phyloP scores from a whole-genome alignment of 1,284 basidiomycete genomes.

The Mycosarcoma maydis region DNA sequence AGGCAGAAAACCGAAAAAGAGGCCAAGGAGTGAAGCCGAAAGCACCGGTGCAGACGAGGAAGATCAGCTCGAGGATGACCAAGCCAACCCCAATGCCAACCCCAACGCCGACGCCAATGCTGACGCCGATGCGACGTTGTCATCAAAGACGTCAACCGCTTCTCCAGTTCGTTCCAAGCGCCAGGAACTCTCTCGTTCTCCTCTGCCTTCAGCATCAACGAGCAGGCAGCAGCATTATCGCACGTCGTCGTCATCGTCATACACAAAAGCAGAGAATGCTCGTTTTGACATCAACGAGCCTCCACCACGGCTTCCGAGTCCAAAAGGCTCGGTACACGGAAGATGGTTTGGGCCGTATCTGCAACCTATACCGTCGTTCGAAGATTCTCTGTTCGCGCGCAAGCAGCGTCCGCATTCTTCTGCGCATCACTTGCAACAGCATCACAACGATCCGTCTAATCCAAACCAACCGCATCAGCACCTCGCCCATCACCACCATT shows the following conservation, averaged over 20 bases:
- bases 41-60: conserved; percentile 35
- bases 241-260: conserved; percentile 6
- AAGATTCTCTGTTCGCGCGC: conserved; percentile 26
- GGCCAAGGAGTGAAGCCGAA: conserved; percentile 29
- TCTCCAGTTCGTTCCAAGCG: conserved; percentile 20
- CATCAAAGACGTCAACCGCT: conserved; percentile 2
- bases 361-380: conserved; percentile 31
- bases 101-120: too few species aligned
- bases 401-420: conserved; percentile 13
- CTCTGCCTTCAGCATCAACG: conserved; percentile 12
- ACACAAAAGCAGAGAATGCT: conserved; percentile 11
- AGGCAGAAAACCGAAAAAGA: conserved; percentile 47
- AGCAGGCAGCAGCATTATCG: conserved; percentile 1
- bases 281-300: conserved; percentile 18
- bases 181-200: conserved; percentile 16
- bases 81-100: too few species aligned
- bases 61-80: conserved; percentile 41
- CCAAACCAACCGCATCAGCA: conserved; percentile 1
- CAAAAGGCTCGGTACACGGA: conserved; percentile 35
- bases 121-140: conserved; percentile 2
- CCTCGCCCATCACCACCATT: conserved; percentile 5
- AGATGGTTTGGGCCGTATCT: conserved; percentile 47
- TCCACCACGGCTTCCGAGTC: conserved; percentile 35
- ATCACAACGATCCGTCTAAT: conserved; percentile 5
- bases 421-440: conserved; percentile 5